A percentile compares a stretch with the other conserved stretches of the same genome.
phyloP scores from a whole-genome alignment of 1,139 yeast species.

The Suhomyces wounanorum region DNA sequence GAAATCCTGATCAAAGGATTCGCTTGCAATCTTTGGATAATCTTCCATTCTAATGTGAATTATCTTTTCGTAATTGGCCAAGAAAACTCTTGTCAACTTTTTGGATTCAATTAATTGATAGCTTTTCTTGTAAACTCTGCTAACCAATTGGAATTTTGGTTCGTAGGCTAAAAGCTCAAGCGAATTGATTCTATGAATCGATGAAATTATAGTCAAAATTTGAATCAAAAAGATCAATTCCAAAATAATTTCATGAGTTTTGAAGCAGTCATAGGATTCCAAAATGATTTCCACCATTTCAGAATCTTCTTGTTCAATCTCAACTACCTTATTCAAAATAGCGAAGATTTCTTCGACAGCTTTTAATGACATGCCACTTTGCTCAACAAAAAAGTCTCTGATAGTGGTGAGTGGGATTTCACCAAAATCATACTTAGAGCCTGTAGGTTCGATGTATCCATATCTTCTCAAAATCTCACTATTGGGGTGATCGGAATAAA shows the following conservation, averaged over 20 bases:
- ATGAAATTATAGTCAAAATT: slow-evolving; percentile 45
- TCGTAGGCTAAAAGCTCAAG: slow-evolving; percentile 30
- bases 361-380: slow-evolving; percentile 21
- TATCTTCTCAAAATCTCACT: slow-evolving; percentile 84
- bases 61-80: slow-evolving; percentile 33
- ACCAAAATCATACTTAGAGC: slow-evolving; percentile 79
- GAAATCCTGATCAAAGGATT: slow-evolving; percentile 20
- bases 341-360: slow-evolving; percentile 34
- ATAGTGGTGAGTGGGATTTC: slow-evolving; percentile 59
- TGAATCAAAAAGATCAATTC: slow-evolving; percentile 59
- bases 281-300: slow-evolving; percentile 49
- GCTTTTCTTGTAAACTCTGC: slow-evolving; percentile 48
- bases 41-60: slow-evolving; percentile 37
- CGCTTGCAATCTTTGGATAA: slow-evolving; percentile 40
- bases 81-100: slow-evolving; percentile 40
- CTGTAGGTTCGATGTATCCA: slow-evolving; percentile 81
- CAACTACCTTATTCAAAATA: slow-evolving; percentile 26
- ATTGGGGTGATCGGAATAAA: slow-evolving; percentile 90
- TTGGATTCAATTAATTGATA: slow-evolving; percentile 47
- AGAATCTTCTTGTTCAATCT: slow-evolving; percentile 38
- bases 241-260: slow-evolving; percentile 55
- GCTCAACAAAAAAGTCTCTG: slow-evolving; percentile 31
- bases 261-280: slow-evolving; percentile 64
- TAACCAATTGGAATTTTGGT: slow-evolving; percentile 37
- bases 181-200: slow-evolving; percentile 35